Percentiles rank a stretch among this genome's conserved stretches.
Conservation (phyloP, 306 rosid species). For the Trifolium repens region DNA sequence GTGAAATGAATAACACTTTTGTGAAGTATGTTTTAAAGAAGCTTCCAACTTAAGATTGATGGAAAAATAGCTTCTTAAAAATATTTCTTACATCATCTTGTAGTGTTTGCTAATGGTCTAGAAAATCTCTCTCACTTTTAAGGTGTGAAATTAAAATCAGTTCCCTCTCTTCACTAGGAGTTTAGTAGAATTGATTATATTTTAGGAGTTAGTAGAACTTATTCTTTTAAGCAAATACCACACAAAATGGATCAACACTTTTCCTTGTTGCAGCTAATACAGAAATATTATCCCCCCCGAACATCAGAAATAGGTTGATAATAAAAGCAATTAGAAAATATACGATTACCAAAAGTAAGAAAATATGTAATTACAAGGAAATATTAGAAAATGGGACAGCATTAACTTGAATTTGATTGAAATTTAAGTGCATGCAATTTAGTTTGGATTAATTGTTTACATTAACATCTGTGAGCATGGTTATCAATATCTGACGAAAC, state of each 20-base stretch:
- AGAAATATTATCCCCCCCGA: slow-evolving; percentile 15
- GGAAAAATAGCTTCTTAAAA: slow-evolving; percentile 11
- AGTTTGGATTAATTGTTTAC: slow-evolving; percentile 34
- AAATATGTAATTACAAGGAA: slow-evolving; percentile 17
- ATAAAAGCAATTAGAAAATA: slow-evolving; percentile 11
- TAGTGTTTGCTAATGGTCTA: slow-evolving; percentile 13
- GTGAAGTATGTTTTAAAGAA: slow-evolving; percentile 13
- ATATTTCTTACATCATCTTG: background rate
- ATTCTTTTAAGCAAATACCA: background rate
- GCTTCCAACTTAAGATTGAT: slow-evolving; percentile 33
- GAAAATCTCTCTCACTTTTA: slow-evolving; percentile 12
- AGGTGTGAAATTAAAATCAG: background rate
- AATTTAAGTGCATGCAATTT: slow-evolving; percentile 5
- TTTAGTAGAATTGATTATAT: background rate
- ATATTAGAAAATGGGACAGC: slow-evolving; percentile 21
- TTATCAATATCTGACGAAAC: background rate
- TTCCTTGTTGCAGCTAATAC: background rate
- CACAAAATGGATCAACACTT: background rate
- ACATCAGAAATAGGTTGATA: slow-evolving; percentile 25
- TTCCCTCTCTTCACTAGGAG: background rate
- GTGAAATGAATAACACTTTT: slow-evolving; percentile 21
- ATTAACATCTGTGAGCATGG: slow-evolving; percentile 3
- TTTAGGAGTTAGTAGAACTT: background rate
- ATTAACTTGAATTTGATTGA: slow-evolving; percentile 19
- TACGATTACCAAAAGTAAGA: background rate